A percentile compares a stretch with the other conserved stretches of the same genome.
Conservation (phyloP, 75 land plant genomes). For the Pinus taeda region DNA sequence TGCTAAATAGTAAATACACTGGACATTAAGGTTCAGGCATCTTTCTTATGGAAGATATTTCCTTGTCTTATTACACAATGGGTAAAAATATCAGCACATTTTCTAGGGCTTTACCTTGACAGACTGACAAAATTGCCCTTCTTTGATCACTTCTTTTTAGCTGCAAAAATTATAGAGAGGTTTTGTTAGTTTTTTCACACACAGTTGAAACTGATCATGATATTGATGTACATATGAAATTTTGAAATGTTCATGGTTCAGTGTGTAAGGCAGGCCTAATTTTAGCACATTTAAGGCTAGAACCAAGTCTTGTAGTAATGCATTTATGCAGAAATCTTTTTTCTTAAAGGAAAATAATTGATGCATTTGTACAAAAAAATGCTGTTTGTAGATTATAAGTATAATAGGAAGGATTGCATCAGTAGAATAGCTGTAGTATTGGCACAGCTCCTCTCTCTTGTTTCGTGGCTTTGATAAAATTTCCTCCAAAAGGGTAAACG, state of each 20-base stretch:
- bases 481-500: too few relatives aligned
- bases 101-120: not conserved
- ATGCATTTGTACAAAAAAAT: too few relatives aligned
- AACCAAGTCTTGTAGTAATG: not conserved
- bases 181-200: not conserved
- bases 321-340: too few relatives aligned
- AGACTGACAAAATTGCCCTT: not conserved
- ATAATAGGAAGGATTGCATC: too few relatives aligned
- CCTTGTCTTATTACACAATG: not conserved
- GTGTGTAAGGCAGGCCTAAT: not conserved
- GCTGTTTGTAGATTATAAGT: too few relatives aligned
- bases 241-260: not conserved
- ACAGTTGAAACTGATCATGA: not conserved
- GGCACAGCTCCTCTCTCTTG: too few relatives aligned
- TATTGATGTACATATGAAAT: not conserved
- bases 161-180: not conserved
- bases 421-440: too few relatives aligned
- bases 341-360: too few relatives aligned
- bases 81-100: not conserved
- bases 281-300: not conserved
- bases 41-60: not conserved
- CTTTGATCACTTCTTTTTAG: not conserved
- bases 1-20: not conserved
- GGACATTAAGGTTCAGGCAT: not conserved
- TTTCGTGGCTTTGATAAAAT: too few relatives aligned